Percentiles rank a stretch among this genome's conserved stretches.
phyloP scores from a whole-genome alignment of 805 yeast species.

The Nakazawaea ishiwadae region DNA sequence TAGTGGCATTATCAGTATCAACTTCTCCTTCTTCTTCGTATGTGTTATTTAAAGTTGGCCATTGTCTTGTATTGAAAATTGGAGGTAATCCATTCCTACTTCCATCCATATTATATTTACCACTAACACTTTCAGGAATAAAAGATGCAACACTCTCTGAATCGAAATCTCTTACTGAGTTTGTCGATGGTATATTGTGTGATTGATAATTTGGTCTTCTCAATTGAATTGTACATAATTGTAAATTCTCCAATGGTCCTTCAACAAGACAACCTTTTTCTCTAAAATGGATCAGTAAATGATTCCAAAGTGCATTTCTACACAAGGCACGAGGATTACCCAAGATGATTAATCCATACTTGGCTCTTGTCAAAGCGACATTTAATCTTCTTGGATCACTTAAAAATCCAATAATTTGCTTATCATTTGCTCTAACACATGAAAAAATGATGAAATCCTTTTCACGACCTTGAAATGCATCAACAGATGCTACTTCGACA shows the following conservation, averaged over 20 bases:
- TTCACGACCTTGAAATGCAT: slow-evolving; percentile 59
- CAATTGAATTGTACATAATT: slow-evolving; percentile 60
- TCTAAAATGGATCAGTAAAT: slow-evolving; percentile 69
- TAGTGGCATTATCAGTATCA: background rate
- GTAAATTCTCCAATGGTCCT: slow-evolving; percentile 79
- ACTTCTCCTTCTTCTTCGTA: slow-evolving; percentile 3
- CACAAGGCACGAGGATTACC: slow-evolving; percentile 83
- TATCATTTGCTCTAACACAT: slow-evolving; percentile 63
- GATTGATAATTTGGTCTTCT: slow-evolving; percentile 21
- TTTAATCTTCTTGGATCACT: slow-evolving; percentile 82
- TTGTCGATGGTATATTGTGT: slow-evolving; percentile 13
- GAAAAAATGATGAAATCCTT: slow-evolving; percentile 47
- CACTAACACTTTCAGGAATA: slow-evolving; percentile 22
- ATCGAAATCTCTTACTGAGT: slow-evolving; percentile 27
- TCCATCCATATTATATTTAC: slow-evolving; percentile 12
- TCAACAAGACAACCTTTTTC: slow-evolving; percentile 87
- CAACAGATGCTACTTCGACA: slow-evolving; percentile 83
- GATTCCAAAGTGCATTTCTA: slow-evolving; percentile 72
- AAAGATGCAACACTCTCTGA: slow-evolving; percentile 34
- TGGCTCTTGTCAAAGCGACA: slow-evolving; percentile 87
- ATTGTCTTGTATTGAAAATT: slow-evolving; percentile 20
- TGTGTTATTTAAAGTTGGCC: slow-evolving; percentile 12
- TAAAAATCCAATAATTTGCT: slow-evolving; percentile 74
- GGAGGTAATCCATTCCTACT: slow-evolving; percentile 9
- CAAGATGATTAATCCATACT: slow-evolving; percentile 70